A percentile compares a stretch with the other conserved stretches of the same genome.
These are phyloP conservation scores for Didymella exigua DNA, from an alignment of 2,329 filamentous ascomycete species.

Conservation along the genomic window DNA sequence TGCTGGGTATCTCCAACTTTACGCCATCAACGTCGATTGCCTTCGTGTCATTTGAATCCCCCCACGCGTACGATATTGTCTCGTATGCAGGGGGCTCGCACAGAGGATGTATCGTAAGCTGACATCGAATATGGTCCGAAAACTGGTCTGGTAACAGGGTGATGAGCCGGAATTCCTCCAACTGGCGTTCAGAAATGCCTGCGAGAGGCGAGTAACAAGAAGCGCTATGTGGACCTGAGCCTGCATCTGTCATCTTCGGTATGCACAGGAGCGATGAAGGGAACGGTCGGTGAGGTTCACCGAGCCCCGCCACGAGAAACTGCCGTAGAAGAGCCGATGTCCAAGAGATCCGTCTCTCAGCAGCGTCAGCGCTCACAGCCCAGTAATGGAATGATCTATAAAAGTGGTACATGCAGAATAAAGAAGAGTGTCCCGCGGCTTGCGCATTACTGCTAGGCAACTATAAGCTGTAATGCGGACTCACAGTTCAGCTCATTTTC, in stretches of 20 bases:
- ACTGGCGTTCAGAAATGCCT: not conserved
- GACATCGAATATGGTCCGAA: not conserved
- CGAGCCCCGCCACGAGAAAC: not conserved
- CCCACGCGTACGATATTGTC: slow-evolving; percentile 9
- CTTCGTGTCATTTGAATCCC: not conserved
- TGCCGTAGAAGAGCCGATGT: not conserved
- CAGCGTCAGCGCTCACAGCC: too few relatives aligned
- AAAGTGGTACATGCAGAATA: too few relatives aligned
- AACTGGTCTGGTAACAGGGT: not conserved
- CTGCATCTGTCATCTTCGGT: not conserved
- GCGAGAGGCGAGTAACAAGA: not conserved
- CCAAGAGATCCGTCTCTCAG: not conserved
- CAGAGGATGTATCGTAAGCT: not conserved
- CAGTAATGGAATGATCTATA: too few relatives aligned
- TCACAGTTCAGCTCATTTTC: too few relatives aligned
- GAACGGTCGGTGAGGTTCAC: not conserved
- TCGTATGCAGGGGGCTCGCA: not conserved
- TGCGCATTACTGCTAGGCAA: too few relatives aligned
- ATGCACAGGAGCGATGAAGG: too few relatives aligned
- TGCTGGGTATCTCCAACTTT: not conserved
- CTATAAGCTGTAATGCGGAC: too few relatives aligned
- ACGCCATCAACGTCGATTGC: not conserved
- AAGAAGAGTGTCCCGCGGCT: too few relatives aligned
- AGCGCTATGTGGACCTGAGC: not conserved
- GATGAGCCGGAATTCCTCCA: not conserved